Percentiles rank a stretch among this genome's conserved stretches.
phyloP scores from a whole-genome alignment of 2,329 filamentous ascomycete genomes.

The Penicillium sp. region DNA sequence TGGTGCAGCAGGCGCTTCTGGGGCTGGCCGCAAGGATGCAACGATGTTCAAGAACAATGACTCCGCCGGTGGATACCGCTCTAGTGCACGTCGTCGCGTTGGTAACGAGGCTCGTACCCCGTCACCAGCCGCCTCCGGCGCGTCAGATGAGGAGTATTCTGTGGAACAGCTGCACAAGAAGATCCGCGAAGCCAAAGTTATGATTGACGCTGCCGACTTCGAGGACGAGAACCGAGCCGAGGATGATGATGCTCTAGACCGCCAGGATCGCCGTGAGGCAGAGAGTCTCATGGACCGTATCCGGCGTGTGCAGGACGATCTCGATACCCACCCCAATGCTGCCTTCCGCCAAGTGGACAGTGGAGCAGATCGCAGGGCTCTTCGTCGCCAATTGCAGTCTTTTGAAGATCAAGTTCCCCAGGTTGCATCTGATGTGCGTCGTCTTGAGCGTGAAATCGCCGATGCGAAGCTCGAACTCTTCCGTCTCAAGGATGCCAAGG shows the following conservation, averaged over 20 bases:
- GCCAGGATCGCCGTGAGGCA: conserved; percentile 84
- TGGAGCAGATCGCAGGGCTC: conserved; percentile 77
- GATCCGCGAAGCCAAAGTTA: conserved; percentile 87
- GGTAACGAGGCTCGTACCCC: conserved; percentile 69
- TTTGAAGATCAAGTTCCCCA: conserved; percentile 88
- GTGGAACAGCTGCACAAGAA: conserved; percentile 89
- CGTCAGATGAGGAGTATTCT: conserved; percentile 72
- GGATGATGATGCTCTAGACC: conserved; percentile 87
- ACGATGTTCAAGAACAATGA: conserved; percentile 97
- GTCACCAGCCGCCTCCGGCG: conserved; percentile 69
- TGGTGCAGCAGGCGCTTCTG: conserved; percentile 55
- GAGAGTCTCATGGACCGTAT: conserved; percentile 94
- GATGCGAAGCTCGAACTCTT: conserved; percentile 91
- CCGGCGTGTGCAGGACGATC: conserved; percentile 87
- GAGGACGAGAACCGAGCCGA: conserved; percentile 86
- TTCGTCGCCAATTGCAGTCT: conserved; percentile 86
- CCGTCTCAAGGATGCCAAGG: conserved; percentile 88
- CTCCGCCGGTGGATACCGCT: conserved; percentile 86
- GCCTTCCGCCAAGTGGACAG: conserved; percentile 69
- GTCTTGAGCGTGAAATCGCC: conserved; percentile 86
- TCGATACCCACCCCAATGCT: conserved; percentile 84
- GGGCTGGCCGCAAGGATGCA: conserved; percentile 76
- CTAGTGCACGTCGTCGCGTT: conserved; percentile 83
- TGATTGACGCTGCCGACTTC: conserved; percentile 95
- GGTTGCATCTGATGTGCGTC: conserved; percentile 85